These are phyloP conservation scores for Ploettnerulaceae sp. DNA, from an alignment of 2,329 filamentous ascomycete species.

Conservation along the genomic window DNA sequence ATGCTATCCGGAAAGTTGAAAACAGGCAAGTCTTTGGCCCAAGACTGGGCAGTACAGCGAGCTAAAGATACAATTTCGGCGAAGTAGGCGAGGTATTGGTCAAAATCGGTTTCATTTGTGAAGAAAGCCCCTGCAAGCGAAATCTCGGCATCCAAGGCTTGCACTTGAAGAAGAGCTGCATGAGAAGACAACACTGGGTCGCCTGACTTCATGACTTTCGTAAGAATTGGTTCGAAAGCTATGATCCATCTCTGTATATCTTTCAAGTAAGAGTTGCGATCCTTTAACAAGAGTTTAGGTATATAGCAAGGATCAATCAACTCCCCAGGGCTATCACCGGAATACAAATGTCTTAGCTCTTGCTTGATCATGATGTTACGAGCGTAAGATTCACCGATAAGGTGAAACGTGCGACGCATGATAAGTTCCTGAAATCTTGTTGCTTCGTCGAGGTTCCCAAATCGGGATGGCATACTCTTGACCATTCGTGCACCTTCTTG, in stretches of 20 bases:
- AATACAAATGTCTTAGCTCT: constrained; percentile 9
- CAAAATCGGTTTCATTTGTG: constrained; percentile 51
- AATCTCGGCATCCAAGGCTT: constrained; percentile 10
- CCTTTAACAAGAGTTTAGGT: neutral
- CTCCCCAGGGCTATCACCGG: constrained; percentile 10
- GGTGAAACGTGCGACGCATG: constrained; percentile 13
- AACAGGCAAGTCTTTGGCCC: neutral
- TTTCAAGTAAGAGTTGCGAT: constrained; percentile 3
- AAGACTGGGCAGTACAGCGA: constrained; percentile 44
- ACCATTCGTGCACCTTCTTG: constrained; percentile 10
- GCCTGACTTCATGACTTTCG: neutral
- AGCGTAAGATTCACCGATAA: constrained; percentile 12
- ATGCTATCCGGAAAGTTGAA: constrained; percentile 6
- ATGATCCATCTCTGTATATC: constrained; percentile 10
- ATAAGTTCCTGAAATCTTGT: constrained; percentile 15
- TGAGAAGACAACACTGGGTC: neutral
- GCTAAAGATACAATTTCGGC: constrained; percentile 50
- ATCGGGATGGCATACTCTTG: constrained; percentile 11
- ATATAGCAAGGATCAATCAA: constrained; percentile 12
- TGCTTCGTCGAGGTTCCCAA: constrained; percentile 13
- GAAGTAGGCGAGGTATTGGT: constrained; percentile 47
- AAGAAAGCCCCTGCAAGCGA: constrained; percentile 38
- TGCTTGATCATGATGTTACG: constrained; percentile 10
- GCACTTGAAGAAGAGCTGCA: constrained; percentile 11
- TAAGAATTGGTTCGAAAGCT: constrained; percentile 7